These are phyloP conservation scores for Sherardia arvensis DNA, from an alignment of 257 asterid species.

Conservation along the genomic window DNA sequence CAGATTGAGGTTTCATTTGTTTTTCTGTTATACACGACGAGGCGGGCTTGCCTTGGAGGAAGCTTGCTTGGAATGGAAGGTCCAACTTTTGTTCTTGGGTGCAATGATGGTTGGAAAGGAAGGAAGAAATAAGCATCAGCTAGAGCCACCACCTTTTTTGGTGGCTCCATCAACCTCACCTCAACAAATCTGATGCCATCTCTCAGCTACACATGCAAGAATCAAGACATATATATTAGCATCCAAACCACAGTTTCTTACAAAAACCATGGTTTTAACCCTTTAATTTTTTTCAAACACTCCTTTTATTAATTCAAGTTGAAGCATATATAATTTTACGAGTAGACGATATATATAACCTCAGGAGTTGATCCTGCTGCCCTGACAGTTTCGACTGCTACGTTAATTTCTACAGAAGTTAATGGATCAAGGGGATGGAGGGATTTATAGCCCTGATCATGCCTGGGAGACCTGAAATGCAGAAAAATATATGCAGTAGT, in stretches of 20 bases:
- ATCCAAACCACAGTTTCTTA: too few species aligned
- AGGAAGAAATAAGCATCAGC: slow-evolving; percentile 99
- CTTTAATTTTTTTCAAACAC: too few species aligned
- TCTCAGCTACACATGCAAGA: slow-evolving; percentile 38
- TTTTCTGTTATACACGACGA: slow-evolving; percentile 74
- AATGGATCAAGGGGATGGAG: slow-evolving; percentile 92
- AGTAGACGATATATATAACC: slow-evolving; percentile 35
- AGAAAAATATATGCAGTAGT: too few species aligned
- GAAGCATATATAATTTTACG: too few species aligned
- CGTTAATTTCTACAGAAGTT: slow-evolving; percentile 79
- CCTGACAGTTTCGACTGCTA: slow-evolving; percentile 92
- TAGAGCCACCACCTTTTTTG: slow-evolving; percentile 71
- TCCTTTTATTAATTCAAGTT: too few species aligned
- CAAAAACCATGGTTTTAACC: too few species aligned
- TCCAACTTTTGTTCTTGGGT: slow-evolving; percentile 80
- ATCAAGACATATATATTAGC: neutral
- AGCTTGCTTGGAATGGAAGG: slow-evolving; percentile 73
- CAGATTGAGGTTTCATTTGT: slow-evolving; percentile 89
- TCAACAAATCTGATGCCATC: slow-evolving; percentile 93
- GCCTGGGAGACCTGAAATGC: neutral
- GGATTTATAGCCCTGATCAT: slow-evolving; percentile 57
- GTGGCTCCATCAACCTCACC: slow-evolving; percentile 89
- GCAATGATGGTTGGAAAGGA: slow-evolving; percentile 86
- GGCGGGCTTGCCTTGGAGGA: slow-evolving; percentile 88
- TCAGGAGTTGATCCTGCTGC: slow-evolving; percentile 99